phyloP scores from a whole-genome alignment of 2,329 filamentous ascomycete species.

The Aureobasidium subglaciale region DNA sequence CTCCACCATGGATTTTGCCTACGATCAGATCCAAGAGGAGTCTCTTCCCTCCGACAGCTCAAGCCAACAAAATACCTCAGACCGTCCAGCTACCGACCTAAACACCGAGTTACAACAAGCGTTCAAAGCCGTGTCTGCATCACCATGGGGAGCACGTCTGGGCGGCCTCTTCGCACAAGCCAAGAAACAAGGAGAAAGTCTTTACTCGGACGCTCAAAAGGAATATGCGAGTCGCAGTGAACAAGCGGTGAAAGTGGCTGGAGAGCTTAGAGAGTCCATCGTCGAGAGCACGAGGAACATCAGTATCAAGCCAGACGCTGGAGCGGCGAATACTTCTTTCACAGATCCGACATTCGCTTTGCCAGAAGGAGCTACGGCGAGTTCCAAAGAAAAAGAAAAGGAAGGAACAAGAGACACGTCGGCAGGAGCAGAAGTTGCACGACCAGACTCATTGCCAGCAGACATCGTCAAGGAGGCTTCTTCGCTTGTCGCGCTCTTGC shows the following conservation, averaged over 20 bases:
- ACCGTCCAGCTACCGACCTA: conserved; percentile 49
- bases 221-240: conserved; percentile 63
- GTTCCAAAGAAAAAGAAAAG: conserved; percentile 22
- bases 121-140: conserved; percentile 85
- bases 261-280: conserved; percentile 47
- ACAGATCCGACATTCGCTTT: conserved; percentile 20
- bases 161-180: conserved; percentile 86
- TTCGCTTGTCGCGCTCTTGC: conserved; percentile 68
- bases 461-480: conserved; percentile 51
- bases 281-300: conserved; percentile 62
- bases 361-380: conserved; percentile 5
- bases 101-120: conserved; percentile 90
- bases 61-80: neutral
- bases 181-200: conserved; percentile 89
- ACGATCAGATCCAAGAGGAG: conserved; percentile 92
- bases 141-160: conserved; percentile 82
- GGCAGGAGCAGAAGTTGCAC: conserved; percentile 10
- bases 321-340: conserved; percentile 23
- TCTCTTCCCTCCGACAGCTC: conserved; percentile 43
- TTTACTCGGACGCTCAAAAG: conserved; percentile 74
- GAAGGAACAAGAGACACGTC: neutral
- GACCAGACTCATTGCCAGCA: conserved; percentile 40
- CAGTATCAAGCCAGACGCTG: conserved; percentile 46
- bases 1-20: conserved; percentile 80
- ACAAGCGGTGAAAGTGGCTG: conserved; percentile 75